Conservation (phyloP, 1,284 basidiomycete species). For the Leucoagaricus sp. region DNA sequence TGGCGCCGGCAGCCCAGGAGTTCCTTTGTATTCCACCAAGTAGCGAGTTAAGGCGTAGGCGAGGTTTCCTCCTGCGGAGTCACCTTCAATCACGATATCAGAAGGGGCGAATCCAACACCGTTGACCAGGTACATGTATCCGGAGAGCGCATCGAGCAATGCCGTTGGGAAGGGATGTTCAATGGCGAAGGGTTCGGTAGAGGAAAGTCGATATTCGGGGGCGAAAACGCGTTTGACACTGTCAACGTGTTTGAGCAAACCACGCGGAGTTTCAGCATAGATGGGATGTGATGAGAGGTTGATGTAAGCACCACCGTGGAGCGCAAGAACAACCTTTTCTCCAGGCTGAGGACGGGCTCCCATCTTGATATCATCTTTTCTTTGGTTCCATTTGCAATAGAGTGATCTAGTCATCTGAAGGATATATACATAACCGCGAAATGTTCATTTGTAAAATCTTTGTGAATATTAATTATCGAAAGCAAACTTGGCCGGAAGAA, state of each 20-base stretch:
- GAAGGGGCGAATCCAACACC: slow-evolving; percentile 48
- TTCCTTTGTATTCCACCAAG: slow-evolving; percentile 41
- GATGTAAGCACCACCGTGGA: slow-evolving; percentile 54
- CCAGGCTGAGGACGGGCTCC: slow-evolving; percentile 39
- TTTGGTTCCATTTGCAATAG: too few relatives aligned
- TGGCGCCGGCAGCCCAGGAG: slow-evolving; percentile 36
- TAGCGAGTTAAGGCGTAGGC: slow-evolving; percentile 59
- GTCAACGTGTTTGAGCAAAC: slow-evolving; percentile 36
- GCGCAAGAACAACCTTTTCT: slow-evolving; percentile 52
- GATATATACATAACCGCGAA: too few relatives aligned
- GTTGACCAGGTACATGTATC: slow-evolving; percentile 61
- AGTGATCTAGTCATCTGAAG: too few relatives aligned
- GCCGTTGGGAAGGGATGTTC: slow-evolving; percentile 61
- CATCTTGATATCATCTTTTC: too few relatives aligned
- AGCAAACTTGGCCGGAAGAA: neutral
- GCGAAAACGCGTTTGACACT: slow-evolving; percentile 45
- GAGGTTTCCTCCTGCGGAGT: slow-evolving; percentile 76
- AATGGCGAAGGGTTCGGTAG: slow-evolving; percentile 32
- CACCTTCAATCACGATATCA: slow-evolving; percentile 67
- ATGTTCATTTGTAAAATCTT: too few relatives aligned
- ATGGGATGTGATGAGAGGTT: slow-evolving; percentile 44
- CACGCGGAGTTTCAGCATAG: slow-evolving; percentile 36
- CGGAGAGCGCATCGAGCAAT: slow-evolving; percentile 61
- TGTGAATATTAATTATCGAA: too few relatives aligned
- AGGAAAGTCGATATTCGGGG: slow-evolving; percentile 52